Base-by-base conservation (phyloP, 176 grass and related monocot genomes). In the Areca catechu region DNA sequence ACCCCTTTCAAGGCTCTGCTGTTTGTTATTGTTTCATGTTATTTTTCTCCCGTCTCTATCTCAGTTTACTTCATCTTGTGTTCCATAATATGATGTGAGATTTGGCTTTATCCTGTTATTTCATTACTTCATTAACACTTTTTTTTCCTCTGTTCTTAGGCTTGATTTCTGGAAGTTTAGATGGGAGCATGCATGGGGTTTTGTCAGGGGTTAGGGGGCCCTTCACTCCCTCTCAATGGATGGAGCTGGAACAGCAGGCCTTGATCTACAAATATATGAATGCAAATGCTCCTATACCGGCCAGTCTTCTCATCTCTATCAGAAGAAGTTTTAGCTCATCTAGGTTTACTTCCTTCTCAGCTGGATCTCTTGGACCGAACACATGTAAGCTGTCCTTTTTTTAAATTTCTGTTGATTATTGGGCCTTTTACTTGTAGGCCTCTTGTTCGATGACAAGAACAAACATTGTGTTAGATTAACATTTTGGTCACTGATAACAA, bases 191-290 rank as follows among this genome's bases (percentile, higher is more conserved):
- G 76, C 53, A 76, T 66, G 60, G 69, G 17, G 55, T 93, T 51
- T 57, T 98, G 22, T 80, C 79, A 15, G 89, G 88, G 73, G 80
- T 68, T 23, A 98, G 83, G 73, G 78, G 82, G 55, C 84, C 84
- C n/a, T 98, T 98, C 77, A 98, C 94, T 7, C 94, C 84, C 14
- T 79, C 89, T 4, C 94, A 98, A 77, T 93, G 94, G 94, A 85
- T 98, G 84, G 88, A 98, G 65, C 73, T 98, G 50, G 94, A 98
- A 56, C 88, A 88, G 50, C 94, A 98, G 63, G 88, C 84, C 5
- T 83, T 98, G 66, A 93, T 93, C 27, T 98, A 92, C 84, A 98
- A 93, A 71, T 83, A 92, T 56, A 74, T 98, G 28, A 80, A 77
- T 58, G 94, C 87, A 15, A 92, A 88, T 66, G 78, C 72, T 0